Percentiles rank a stretch among this genome's conserved stretches.
Evolutionary conservation across 2,329 filamentous ascomycete species (phyloP).

Genomic region (Polychaeton citri): DNA sequence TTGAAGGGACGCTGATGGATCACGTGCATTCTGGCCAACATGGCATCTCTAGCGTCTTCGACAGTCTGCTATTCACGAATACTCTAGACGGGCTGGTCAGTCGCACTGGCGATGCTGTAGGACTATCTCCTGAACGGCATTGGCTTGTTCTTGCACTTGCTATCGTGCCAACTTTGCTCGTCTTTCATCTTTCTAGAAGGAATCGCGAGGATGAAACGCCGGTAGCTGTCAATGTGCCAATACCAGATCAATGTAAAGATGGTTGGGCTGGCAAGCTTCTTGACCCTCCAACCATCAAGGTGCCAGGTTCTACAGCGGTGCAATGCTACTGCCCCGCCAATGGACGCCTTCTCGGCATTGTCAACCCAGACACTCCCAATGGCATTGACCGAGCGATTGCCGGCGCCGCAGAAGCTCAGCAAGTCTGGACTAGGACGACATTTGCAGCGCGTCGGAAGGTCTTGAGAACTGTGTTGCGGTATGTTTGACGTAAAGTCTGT

Average conservation of each 20-base stretch:
- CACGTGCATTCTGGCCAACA: too few species aligned
- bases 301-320: conserved; percentile 52
- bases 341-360: conserved; percentile 64
- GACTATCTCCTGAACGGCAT: too few species aligned
- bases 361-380: conserved; percentile 62
- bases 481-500: too few species aligned
- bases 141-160: too few species aligned
- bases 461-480: conserved; percentile 63
- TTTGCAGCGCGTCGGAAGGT: conserved; percentile 69
- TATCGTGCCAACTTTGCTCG: too few species aligned
- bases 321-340: conserved; percentile 86
- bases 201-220: background rate
- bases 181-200: too few species aligned
- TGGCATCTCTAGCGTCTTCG: too few species aligned
- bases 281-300: conserved; percentile 48
- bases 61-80: too few species aligned
- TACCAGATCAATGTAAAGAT: conserved; percentile 46
- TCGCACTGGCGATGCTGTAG: too few species aligned
- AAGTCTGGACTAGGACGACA: conserved; percentile 61
- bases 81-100: too few species aligned
- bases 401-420: conserved; percentile 61
- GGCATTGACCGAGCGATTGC: conserved; percentile 69
- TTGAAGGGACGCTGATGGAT: too few species aligned
- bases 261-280: conserved; percentile 44
- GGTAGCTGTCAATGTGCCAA: conserved; percentile 26